Percentiles rank a stretch among this genome's conserved stretches.
Conservation (phyloP, 2,329 filamentous ascomycete species). For the Aureobasidium sp. region DNA sequence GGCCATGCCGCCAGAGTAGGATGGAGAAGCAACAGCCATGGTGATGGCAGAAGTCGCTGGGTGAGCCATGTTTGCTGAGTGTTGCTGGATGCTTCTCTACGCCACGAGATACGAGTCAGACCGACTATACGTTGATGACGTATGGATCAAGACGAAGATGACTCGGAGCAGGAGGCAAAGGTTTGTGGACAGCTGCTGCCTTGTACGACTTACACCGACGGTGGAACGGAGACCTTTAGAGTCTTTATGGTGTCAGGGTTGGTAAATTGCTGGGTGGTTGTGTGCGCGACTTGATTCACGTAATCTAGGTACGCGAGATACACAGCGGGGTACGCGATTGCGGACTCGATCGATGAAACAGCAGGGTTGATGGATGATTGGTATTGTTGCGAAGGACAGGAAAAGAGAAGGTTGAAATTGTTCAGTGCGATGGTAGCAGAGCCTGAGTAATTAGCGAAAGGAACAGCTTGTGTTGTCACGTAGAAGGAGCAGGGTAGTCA, state of each 20-base stretch:
- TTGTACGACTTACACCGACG: constrained; percentile 7
- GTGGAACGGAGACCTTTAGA: not conserved
- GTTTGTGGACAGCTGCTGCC: not conserved
- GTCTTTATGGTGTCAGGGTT: not conserved
- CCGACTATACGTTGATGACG: constrained; percentile 14
- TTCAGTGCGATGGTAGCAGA: not conserved
- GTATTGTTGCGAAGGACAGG: not conserved
- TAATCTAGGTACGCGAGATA: constrained; percentile 11
- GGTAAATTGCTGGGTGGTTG: constrained; percentile 8
- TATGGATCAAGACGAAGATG: constrained; percentile 2
- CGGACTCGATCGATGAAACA: constrained; percentile 9
- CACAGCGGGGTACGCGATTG: constrained; percentile 6
- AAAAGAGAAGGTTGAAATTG: not conserved
- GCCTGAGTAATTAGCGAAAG: not conserved
- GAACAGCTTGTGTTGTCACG: not conserved
- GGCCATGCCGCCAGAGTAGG: constrained; percentile 11
- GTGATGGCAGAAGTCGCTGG: constrained; percentile 20
- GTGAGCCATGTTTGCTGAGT: constrained; percentile 23
- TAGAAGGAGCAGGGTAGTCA: not conserved
- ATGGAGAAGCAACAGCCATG: constrained; percentile 26
- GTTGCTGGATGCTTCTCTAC: constrained; percentile 27
- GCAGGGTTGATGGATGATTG: not conserved
- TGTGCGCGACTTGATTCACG: constrained; percentile 8
- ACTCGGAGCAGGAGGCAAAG: not conserved
- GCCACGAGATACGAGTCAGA: constrained; percentile 12